Base-by-base conservation (phyloP, 1,284 basidiomycete genomes). In the Sanguinoderma infundibulare region DNA sequence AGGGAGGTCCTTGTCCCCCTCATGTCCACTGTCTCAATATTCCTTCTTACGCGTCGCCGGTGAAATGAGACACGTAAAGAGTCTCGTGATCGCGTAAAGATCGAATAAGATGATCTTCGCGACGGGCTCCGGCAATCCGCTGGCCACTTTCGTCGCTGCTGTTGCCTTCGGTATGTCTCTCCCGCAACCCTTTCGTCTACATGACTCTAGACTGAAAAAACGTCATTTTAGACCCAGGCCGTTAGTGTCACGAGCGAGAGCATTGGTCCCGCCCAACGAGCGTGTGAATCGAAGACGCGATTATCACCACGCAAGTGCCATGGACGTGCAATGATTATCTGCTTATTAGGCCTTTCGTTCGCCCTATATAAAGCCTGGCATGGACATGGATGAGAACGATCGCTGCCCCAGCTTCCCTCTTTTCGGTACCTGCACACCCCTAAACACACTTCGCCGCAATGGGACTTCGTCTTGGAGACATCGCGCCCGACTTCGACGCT, bases 401-500 rank as follows among this genome's bases (percentile, higher is more conserved):
- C 39, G 46, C 51, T 50, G 53, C 46, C 49, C 59, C 47, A 30
- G 53, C 22, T 32, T n/a, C 56, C 57, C 54, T 53, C 36, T 46
- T 49, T 50, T 42, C 32, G n/a, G 9, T 55, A 32, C 52, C 44
- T 14, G 24, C 39, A n/a, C 28, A 32, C 24, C 22, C 15, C 50
- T 28, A 17, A 40, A n/a, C 51, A 35, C 39, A 38, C 22, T 38
- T 30, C 17, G 35, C 38, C 46, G 22, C 62, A 44, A 66, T 66
- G 65, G 65, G 65, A 39, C 86, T 92, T 63, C 87, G 90, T 68
- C 87, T 92, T 71, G 91, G 91, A 77, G 88, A 80, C 76, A 89
- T 81, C 64, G 92, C 93, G 51, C 92, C 94, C 49, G 85, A 95
- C 76, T 94, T 94, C 68, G 82, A 91, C 74, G 95, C 94, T 55